Base-by-base conservation (phyloP, 2,329 filamentous ascomycete genomes). In the Coniochaeta pulveracea region DNA sequence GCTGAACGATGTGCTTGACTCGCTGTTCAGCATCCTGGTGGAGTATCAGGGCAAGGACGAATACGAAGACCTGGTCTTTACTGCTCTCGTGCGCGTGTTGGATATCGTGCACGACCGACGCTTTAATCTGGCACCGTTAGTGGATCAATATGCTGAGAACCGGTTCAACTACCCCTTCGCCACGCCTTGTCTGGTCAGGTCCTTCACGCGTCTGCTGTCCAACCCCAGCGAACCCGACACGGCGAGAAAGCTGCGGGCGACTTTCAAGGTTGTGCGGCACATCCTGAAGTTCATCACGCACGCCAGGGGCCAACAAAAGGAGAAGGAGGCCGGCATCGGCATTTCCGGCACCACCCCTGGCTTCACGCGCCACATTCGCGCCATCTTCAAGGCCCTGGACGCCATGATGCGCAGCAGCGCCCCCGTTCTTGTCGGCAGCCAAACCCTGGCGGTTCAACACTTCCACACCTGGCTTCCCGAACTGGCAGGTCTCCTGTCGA, bases 401-500 rank as follows among this genome's bases (percentile, higher is more conserved):
- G 68, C 72, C 11, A 73, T 98, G 58, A 95, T 98, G 85, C 76
- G 79, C 39, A 94, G 85, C 52, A 68, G 77, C 2, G 82, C 85
- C 3, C 83, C 91, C 0, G 78, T 88, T 12, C 63, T 96, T 16
- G 83, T 96, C 10, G 91, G 91, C 21, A 96, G 84, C 41, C 93
- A 98, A 58, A 96, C 91, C 0, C 64, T 98, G 32, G 78, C 93
- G 3, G 86, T 96, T 10, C 91, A 98, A 55, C 85, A 96, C 53
- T 93, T 96, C 53, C 89, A 96, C 51, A 83, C 84, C 0, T 98
- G 91, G 91, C 64, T 98, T n/a, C 89, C 91, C 0, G 89, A 96
- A 51, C 72, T 98, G 8, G 68, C 75, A 1, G 76, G 79, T 2
- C 66, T 91, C 23, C 68, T 96, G 49, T 73, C 71, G 4, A 77